phyloP scores from a whole-genome alignment of 208 protist genomes.

The Ichthyophonus hoferi region DNA sequence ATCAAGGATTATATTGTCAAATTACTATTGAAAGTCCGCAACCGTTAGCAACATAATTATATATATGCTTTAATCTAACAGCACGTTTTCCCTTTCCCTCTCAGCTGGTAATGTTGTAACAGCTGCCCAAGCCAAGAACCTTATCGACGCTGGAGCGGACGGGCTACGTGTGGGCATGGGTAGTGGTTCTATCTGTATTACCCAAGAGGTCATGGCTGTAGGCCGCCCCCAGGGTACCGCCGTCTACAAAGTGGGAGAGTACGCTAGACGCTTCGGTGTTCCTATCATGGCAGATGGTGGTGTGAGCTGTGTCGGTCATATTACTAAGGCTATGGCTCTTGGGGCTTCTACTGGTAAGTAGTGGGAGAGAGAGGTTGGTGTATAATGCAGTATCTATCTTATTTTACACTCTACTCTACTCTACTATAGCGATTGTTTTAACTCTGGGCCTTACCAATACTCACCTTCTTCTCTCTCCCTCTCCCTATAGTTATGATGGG shows the following conservation, averaged over 20 bases:
- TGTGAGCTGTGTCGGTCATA: constrained; percentile 82
- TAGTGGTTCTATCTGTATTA: constrained; percentile 94
- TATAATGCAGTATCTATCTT: no score
- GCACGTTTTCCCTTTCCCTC: neutral
- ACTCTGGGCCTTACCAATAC: neutral
- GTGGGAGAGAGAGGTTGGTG: no score
- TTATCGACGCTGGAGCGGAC: constrained; percentile 90
- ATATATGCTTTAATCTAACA: constrained; percentile 67
- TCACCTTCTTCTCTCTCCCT: neutral
- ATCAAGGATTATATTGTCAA: neutral
- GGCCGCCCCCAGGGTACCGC: constrained; percentile 87
- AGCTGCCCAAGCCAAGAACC: constrained; percentile 83
- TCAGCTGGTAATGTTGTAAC: constrained; percentile 92
- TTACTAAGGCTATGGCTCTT: constrained; percentile 85
- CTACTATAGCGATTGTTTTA: no score
- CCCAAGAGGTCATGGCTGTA: constrained; percentile 74
- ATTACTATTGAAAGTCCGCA: neutral
- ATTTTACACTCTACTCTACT: no score
- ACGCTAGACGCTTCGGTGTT: constrained; percentile 74
- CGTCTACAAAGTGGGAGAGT: constrained; percentile 69
- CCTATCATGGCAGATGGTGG: constrained; percentile 88
- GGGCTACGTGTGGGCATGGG: constrained; percentile 94
- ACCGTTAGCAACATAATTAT: neutral
- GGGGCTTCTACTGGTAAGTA: constrained; percentile 67
- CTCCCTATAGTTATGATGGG: constrained; percentile 61